A percentile compares a stretch with the other conserved stretches of the same genome.
phyloP scores from a whole-genome alignment of 768 basidiomycete genomes.

The Holtermannia corniformis region DNA sequence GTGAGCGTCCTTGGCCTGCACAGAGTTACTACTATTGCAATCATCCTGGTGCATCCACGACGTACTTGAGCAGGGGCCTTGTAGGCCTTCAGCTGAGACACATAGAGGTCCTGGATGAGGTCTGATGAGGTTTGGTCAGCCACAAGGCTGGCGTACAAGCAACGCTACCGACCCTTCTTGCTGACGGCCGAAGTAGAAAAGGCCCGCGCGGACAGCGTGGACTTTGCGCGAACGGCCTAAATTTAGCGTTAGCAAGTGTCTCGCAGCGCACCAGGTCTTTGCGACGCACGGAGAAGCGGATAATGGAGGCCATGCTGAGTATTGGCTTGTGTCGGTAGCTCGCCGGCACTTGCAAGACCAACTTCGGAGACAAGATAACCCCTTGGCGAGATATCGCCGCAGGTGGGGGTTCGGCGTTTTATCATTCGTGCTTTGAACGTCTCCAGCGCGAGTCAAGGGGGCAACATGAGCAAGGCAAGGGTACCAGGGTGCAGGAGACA shows the following conservation, averaged over 20 bases:
- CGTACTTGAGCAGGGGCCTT: constrained; percentile 65
- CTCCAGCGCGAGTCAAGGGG: too few relatives aligned
- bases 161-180: constrained; percentile 40
- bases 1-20: constrained; percentile 80
- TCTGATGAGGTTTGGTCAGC: constrained; percentile 47
- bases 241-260: background rate
- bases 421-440: too few relatives aligned
- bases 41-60: constrained; percentile 13
- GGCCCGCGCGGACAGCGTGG: background rate
- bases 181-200: constrained; percentile 38
- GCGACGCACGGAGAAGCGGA: constrained; percentile 26
- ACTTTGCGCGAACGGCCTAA: background rate
- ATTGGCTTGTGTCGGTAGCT: background rate
- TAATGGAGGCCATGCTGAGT: constrained; percentile 26
- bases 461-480: background rate
- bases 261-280: background rate
- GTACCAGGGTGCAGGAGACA: background rate
- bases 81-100: constrained; percentile 82
- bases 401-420: constrained; percentile 1
- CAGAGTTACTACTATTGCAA: background rate
- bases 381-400: constrained; percentile 1
- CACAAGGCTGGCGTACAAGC: background rate
- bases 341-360: background rate
- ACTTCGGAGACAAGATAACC: background rate
- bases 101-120: constrained; percentile 83